Base-by-base conservation (phyloP, 2,329 filamentous ascomycete genomes). In the Xylaria sp. region DNA sequence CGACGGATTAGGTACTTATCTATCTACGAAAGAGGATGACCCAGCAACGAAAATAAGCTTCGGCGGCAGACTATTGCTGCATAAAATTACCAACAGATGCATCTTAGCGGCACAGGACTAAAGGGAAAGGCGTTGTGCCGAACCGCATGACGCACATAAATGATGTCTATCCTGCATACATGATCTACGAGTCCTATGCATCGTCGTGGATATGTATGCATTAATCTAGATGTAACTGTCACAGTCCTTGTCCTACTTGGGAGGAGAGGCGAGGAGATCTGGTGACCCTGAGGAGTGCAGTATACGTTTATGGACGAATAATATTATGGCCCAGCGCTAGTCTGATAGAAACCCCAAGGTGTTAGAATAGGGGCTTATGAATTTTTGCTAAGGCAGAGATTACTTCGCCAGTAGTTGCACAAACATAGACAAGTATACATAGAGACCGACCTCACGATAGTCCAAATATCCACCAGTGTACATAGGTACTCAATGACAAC, bases 101-200 rank as follows among this genome's bases (percentile, higher is more conserved):
- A 28, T 25, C 50, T 52, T 35, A 52, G 38, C 55, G 58, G 58
- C 59, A 52, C 59, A 33, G 54, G 12, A n/a, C 37, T 9, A 31
- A 9, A 61, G 15, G 40, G 43, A 37, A 56, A n/a, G 17, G 52
- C 28, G 37, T 28, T 45, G 45, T 40, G 28, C 61, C 57, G 37
- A 49, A 35, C 52, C 21, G 53, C 40, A 61, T 64, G 58, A 54
- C 54, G 58, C 58, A 51, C 62, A 55, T 60, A 45, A 59, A n/a
- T 31, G 45, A 33, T 54, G 21, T 33, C 21, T 37, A 51, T 46
- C 55, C 38, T 46, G 55, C 53, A 50, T 52, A 54, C 49, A 61
- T 61, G 57, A 64, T 61, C 40, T 61, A 54, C 57, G 21, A 42
- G 49, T 53, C 7, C 23, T 35, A 59, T 46, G 25, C 51, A 35